phyloP scores from a whole-genome alignment of 805 yeast species.

The Sugiyamaella mastotermitis region DNA sequence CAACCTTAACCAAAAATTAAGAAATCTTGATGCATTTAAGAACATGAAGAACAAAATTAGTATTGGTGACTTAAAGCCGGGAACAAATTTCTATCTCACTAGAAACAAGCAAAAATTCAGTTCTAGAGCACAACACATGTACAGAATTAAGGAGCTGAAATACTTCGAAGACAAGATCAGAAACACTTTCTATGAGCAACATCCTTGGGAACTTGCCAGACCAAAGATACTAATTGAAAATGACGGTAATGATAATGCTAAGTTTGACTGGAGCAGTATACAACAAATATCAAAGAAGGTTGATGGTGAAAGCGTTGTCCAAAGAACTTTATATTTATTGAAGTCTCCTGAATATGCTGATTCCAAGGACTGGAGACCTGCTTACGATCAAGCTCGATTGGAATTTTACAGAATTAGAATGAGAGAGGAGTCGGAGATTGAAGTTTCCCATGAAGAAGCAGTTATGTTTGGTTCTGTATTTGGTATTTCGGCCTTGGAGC shows the following conservation, averaged over 20 bases:
- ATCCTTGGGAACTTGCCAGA: slow-evolving; percentile 96
- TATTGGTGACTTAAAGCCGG: slow-evolving; percentile 20
- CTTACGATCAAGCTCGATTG: slow-evolving; percentile 79
- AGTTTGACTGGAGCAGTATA: slow-evolving; percentile 72
- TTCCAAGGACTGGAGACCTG: slow-evolving; percentile 37
- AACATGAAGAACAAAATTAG: slow-evolving; percentile 22
- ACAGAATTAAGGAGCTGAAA: slow-evolving; percentile 47
- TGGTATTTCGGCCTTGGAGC: slow-evolving; percentile 54
- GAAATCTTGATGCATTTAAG: slow-evolving; percentile 24
- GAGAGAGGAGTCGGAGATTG: slow-evolving; percentile 69
- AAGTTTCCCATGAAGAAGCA: slow-evolving; percentile 75
- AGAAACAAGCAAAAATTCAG: slow-evolving; percentile 38
- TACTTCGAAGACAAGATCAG: slow-evolving; percentile 79
- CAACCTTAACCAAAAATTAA: slow-evolving; percentile 46
- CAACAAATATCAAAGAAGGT: slow-evolving; percentile 66
- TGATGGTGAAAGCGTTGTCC: slow-evolving; percentile 87
- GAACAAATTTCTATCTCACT: slow-evolving; percentile 38
- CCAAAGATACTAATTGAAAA: slow-evolving; percentile 81
- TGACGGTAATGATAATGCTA: slow-evolving; percentile 47
- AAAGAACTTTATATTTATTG: slow-evolving; percentile 57
- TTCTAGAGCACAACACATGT: slow-evolving; percentile 33
- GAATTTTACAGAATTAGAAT: slow-evolving; percentile 86
- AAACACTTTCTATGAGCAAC: slow-evolving; percentile 78
- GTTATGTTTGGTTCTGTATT: slow-evolving; percentile 78
- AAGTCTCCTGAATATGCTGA: slow-evolving; percentile 13